Percentiles rank a stretch among this genome's conserved stretches.
Conservation (phyloP, 768 basidiomycete species). For the Postia placenta region DNA sequence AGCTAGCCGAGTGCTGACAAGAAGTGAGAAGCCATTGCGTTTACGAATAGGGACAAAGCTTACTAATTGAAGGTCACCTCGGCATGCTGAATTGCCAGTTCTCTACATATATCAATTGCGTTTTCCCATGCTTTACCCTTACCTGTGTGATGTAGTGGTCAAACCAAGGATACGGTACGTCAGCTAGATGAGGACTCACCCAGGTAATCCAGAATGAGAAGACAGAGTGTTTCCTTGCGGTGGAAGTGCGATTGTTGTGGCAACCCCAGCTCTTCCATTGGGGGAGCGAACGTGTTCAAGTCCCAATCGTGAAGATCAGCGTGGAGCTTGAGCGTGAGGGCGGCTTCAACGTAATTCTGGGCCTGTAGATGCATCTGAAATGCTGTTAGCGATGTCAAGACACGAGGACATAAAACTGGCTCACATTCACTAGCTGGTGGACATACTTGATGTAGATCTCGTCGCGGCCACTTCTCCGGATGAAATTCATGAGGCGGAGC, state of each 20-base stretch:
- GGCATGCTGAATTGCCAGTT: conserved; percentile 82
- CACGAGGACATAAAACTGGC: conserved; percentile 16
- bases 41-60: conserved; percentile 16
- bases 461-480: conserved; percentile 83
- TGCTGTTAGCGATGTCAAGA: neutral
- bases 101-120: conserved; percentile 90
- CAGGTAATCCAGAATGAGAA: conserved; percentile 90
- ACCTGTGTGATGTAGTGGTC: conserved; percentile 36
- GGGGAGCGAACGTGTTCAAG: conserved; percentile 69
- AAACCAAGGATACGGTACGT: neutral
- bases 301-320: conserved; percentile 94
- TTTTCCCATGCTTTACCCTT: conserved; percentile 98
- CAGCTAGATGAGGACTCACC: conserved; percentile 46
- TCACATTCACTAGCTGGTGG: conserved; percentile 86
- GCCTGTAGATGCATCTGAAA: conserved; percentile 78
- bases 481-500: conserved; percentile 91
- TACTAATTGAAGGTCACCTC: conserved; percentile 91
- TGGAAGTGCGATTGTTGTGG: conserved; percentile 93
- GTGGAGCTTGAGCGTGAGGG: conserved; percentile 87
- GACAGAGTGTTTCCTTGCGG: conserved; percentile 86
- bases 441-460: conserved; percentile 97
- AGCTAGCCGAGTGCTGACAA: conserved; percentile 62
- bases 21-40: conserved; percentile 3
- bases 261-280: conserved; percentile 85
- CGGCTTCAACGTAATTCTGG: conserved; percentile 91